Conservation (phyloP, 2,329 filamentous ascomycete species). For the Penicillium sp. region DNA sequence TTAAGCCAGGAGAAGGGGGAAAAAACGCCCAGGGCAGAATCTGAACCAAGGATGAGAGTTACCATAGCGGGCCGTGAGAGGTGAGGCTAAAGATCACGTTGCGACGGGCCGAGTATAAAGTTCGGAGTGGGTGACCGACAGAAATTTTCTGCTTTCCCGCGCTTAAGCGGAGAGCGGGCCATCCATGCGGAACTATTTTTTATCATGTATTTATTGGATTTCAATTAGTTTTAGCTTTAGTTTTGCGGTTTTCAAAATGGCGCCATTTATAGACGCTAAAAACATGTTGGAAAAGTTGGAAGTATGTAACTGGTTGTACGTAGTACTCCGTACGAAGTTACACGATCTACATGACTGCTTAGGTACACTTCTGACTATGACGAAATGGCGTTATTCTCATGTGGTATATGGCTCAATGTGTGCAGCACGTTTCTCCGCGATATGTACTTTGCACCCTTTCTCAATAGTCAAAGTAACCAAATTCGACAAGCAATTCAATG, state of each 20-base stretch:
- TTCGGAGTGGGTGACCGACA: constrained; percentile 10
- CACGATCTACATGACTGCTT: not conserved
- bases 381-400: constrained; percentile 5
- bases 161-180: constrained; percentile 6
- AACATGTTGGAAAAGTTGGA: not conserved
- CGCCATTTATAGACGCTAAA: not conserved
- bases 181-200: not conserved
- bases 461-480: not conserved
- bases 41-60: not conserved
- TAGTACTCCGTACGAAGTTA: not conserved
- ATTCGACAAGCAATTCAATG: not conserved
- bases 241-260: constrained; percentile 2
- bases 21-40: not conserved
- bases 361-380: not conserved
- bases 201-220: not conserved
- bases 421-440: not conserved
- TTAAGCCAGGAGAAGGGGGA: not conserved
- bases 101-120: constrained; percentile 15
- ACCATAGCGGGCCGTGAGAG: not conserved
- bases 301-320: not conserved
- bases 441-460: not conserved
- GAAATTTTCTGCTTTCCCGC: constrained; percentile 19
- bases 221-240: not conserved
- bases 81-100: constrained; percentile 12
- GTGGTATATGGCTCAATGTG: not conserved